A percentile compares a stretch with the other conserved stretches of the same genome.
Conservation (phyloP, 495 filamentous ascomycete species). For the Neurospora discreta region DNA sequence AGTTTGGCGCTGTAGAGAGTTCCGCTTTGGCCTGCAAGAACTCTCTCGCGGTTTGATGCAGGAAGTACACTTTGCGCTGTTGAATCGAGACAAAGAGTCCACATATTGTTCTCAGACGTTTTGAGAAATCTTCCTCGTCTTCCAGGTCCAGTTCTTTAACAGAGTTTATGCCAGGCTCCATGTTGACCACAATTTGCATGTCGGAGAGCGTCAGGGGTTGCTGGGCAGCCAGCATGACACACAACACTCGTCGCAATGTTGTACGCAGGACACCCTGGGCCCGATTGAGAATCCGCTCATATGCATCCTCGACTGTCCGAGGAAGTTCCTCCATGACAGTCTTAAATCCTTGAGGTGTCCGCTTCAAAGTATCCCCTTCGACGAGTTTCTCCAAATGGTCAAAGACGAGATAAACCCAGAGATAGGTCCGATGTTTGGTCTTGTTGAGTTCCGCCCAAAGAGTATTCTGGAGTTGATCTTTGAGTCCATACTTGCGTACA, state of each 20-base stretch:
- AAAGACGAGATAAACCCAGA: neutral
- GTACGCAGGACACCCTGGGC: neutral
- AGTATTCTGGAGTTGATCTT: neutral
- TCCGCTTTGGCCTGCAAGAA: neutral
- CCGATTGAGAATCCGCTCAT: neutral
- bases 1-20: too few relatives aligned
- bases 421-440: neutral
- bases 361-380: neutral
- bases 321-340: neutral
- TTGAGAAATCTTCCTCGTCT: neutral
- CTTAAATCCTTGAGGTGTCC: neutral
- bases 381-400: neutral
- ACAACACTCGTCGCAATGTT: too few relatives aligned
- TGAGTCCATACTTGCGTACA: neutral
- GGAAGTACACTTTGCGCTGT: neutral
- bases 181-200: neutral
- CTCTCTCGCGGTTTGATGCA: neutral
- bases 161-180: neutral
- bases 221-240: too few relatives aligned
- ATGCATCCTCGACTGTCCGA: neutral
- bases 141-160: neutral
- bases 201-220: too few relatives aligned
- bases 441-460: accelerated
- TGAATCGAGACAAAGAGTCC: neutral
- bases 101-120: neutral